Evolutionary conservation across 345 rosid genomes (phyloP).

Genomic region (Salix suchowensis): DNA sequence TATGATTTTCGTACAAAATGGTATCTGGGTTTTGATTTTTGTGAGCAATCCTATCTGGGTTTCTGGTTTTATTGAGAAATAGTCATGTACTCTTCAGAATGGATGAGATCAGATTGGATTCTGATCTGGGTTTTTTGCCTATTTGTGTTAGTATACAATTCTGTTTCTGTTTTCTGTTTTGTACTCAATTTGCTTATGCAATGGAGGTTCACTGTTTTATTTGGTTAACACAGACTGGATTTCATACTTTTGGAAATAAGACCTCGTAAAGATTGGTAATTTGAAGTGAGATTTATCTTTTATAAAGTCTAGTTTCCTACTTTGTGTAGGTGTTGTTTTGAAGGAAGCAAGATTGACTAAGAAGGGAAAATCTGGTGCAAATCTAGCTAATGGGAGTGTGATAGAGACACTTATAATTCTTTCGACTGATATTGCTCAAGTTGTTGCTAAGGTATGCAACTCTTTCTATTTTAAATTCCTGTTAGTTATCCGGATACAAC

Average conservation of each 20-base stretch:
- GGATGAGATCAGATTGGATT: slow-evolving; percentile 17
- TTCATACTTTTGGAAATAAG: background rate
- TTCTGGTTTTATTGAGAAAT: slow-evolving; percentile 6
- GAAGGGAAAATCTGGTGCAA: slow-evolving; percentile 62
- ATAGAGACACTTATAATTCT: slow-evolving; percentile 68
- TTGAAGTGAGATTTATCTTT: background rate
- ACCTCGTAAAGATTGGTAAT: background rate
- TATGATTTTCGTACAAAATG: slow-evolving; percentile 1
- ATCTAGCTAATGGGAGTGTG: slow-evolving; percentile 45
- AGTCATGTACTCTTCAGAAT: background rate
- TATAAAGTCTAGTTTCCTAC: background rate
- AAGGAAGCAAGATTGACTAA: slow-evolving; percentile 71
- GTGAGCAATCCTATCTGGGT: slow-evolving; percentile 6
- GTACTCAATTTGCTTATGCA: background rate
- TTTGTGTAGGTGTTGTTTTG: slow-evolving; percentile 65
- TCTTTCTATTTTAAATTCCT: slow-evolving; percentile 5
- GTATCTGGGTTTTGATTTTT: slow-evolving; percentile 19
- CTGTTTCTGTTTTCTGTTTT: background rate
- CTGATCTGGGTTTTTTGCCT: slow-evolving; percentile 12
- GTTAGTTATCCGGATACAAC: slow-evolving; percentile 1
- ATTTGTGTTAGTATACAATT: background rate
- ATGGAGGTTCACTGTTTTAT: background rate
- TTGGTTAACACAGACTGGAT: background rate
- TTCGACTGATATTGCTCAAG: slow-evolving; percentile 70
- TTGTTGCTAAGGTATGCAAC: slow-evolving; percentile 62